phyloP scores from a whole-genome alignment of 352 stramenopile species.

The Pythium biforme region DNA sequence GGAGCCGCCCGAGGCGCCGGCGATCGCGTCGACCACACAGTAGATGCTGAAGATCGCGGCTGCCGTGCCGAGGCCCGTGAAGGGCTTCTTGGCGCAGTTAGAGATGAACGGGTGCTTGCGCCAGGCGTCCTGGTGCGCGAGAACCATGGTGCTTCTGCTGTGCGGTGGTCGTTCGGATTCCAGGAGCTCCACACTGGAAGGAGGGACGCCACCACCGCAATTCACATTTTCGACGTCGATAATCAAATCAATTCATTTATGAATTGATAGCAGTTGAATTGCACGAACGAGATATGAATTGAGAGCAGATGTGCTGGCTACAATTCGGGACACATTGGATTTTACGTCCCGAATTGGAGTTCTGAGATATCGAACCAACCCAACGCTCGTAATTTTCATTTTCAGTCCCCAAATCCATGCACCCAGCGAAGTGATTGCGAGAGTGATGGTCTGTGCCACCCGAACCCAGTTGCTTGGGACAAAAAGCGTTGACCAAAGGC shows the following conservation, averaged over 20 bases:
- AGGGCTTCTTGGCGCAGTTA: slow-evolving; percentile 83
- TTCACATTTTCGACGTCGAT: slow-evolving; percentile 20
- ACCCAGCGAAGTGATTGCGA: background rate
- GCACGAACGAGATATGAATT: slow-evolving; percentile 16
- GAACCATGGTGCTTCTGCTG: slow-evolving; percentile 57
- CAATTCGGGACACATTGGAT: background rate
- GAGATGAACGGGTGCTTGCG: slow-evolving; percentile 86
- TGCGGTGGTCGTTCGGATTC: background rate
- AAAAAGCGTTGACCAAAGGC: too few species aligned
- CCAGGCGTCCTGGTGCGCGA: slow-evolving; percentile 86
- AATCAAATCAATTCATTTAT: slow-evolving; percentile 23
- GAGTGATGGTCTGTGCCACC: background rate
- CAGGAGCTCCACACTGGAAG: background rate
- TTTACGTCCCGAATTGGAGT: too few species aligned
- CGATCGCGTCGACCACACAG: slow-evolving; percentile 65
- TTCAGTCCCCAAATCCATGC: too few species aligned
- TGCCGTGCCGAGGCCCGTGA: slow-evolving; percentile 73
- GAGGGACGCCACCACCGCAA: slow-evolving; percentile 27
- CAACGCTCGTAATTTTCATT: background rate
- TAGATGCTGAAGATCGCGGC: slow-evolving; percentile 81
- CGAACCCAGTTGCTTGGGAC: background rate
- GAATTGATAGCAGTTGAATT: slow-evolving; percentile 4
- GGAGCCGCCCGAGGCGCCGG: slow-evolving; percentile 30
- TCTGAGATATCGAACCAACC: too few species aligned
- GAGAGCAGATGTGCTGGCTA: background rate